phyloP scores from a whole-genome alignment of 768 basidiomycete species.

The Crepidotus variabilis region DNA sequence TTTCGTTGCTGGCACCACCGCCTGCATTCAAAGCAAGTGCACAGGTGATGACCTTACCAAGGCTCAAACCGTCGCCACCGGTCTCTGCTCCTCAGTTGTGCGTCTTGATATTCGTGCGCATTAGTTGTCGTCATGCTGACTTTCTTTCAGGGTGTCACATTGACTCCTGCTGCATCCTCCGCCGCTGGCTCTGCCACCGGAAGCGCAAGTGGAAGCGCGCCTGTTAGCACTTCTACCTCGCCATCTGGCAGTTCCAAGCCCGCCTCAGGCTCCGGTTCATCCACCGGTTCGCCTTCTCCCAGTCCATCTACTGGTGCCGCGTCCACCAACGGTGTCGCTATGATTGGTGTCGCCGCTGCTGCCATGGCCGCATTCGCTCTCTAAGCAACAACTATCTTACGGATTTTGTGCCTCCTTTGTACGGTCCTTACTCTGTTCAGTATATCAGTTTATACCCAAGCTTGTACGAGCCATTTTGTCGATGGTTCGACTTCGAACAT shows the following conservation, averaged over 20 bases:
- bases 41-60: slow-evolving; percentile 36
- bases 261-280: slow-evolving; percentile 8
- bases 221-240: slow-evolving; percentile 12
- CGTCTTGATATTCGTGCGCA: slow-evolving; percentile 18
- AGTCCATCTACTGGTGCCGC: slow-evolving; percentile 15
- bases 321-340: slow-evolving; percentile 24
- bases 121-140: background rate
- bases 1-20: slow-evolving; percentile 43
- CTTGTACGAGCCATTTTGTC: too few species aligned
- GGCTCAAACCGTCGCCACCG: slow-evolving; percentile 38
- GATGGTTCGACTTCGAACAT: too few species aligned
- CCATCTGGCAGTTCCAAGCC: slow-evolving; percentile 15
- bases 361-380: slow-evolving; percentile 42
- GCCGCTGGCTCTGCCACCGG: slow-evolving; percentile 7
- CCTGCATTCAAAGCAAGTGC: slow-evolving; percentile 50
- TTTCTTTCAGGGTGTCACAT: slow-evolving; percentile 46
- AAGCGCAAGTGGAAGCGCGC: background rate
- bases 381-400: slow-evolving; percentile 20
- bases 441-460: background rate
- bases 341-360: slow-evolving; percentile 39
- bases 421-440: background rate
- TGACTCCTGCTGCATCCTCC: slow-evolving; percentile 28
- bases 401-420: background rate
- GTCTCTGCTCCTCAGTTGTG: slow-evolving; percentile 48
- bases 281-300: slow-evolving; percentile 9